A percentile compares a stretch with the other conserved stretches of the same genome.
Evolutionary conservation across 805 yeast species (phyloP).

Genomic region (Debaryomyces prosopidis): DNA sequence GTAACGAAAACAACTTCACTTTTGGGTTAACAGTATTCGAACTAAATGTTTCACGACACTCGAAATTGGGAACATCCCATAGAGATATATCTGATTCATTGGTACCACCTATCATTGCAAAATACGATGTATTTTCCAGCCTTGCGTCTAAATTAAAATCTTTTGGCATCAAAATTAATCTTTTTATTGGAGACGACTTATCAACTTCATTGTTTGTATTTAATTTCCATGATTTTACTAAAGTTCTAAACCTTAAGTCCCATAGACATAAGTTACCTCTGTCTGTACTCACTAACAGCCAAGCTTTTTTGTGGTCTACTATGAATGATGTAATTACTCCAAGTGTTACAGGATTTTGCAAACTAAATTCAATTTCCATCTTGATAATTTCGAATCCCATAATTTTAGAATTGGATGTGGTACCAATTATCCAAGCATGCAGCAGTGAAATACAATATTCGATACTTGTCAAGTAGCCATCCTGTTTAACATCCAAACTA

Average conservation of each 20-base stretch:
- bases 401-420: constrained; percentile 56
- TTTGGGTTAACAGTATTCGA: constrained; percentile 18
- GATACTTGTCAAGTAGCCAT: constrained; percentile 46
- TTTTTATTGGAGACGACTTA: constrained; percentile 43
- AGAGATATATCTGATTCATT: constrained; percentile 56
- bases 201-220: constrained; percentile 17
- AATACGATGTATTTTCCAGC: constrained; percentile 12
- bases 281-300: constrained; percentile 76
- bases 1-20: constrained; percentile 22
- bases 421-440: constrained; percentile 45
- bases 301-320: constrained; percentile 51
- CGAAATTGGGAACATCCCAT: constrained; percentile 72
- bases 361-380: constrained; percentile 41
- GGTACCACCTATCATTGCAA: constrained; percentile 11
- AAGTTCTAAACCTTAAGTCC: constrained; percentile 71
- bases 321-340: constrained; percentile 68
- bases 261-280: constrained; percentile 75
- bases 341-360: constrained; percentile 59
- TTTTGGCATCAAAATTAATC: constrained; percentile 46
- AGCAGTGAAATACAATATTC: constrained; percentile 41
- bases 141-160: constrained; percentile 28
- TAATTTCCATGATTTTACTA: constrained; percentile 64
- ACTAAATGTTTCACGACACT: constrained; percentile 46
- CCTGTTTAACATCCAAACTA: constrained; percentile 29
- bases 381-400: constrained; percentile 57